Evolutionary conservation across 2,329 filamentous ascomycete genomes (phyloP).

Genomic region (Neocatenulostroma microsporum): DNA sequence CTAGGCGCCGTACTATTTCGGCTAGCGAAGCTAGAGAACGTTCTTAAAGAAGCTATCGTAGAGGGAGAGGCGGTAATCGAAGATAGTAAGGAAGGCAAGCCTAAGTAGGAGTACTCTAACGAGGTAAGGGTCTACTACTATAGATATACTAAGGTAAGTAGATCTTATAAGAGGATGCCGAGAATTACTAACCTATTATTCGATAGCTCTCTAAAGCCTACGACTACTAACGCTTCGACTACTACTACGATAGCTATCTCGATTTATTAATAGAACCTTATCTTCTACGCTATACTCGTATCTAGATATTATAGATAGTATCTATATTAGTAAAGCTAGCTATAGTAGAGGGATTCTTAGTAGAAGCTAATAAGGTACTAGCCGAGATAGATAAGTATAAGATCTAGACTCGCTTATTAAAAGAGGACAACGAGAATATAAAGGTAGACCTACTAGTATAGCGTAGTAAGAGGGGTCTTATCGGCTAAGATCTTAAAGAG

Average conservation of each 20-base stretch:
- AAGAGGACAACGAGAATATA: conserved; percentile 3
- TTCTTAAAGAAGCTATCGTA: background rate
- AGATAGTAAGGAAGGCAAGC: too few species aligned
- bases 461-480: background rate
- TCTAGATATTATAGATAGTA: background rate
- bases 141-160: background rate
- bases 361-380: background rate
- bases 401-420: background rate
- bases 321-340: background rate
- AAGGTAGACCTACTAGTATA: background rate
- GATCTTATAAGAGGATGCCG: too few species aligned
- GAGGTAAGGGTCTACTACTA: conserved; percentile 1
- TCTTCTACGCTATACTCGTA: conserved; percentile 1
- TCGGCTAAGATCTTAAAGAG: background rate
- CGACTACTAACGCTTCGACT: conserved; percentile 1
- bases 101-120: conserved; percentile 2
- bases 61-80: background rate
- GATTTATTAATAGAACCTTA: background rate
- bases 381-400: background rate
- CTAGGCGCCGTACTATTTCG: too few species aligned
- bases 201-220: conserved; percentile 1
- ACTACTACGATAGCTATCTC: conserved; percentile 1
- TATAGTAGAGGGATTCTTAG: background rate
- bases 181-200: too few species aligned
- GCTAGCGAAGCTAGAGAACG: too few species aligned